Conservation (phyloP, 306 rosid genomes). For the Adenanthera pavonina region DNA sequence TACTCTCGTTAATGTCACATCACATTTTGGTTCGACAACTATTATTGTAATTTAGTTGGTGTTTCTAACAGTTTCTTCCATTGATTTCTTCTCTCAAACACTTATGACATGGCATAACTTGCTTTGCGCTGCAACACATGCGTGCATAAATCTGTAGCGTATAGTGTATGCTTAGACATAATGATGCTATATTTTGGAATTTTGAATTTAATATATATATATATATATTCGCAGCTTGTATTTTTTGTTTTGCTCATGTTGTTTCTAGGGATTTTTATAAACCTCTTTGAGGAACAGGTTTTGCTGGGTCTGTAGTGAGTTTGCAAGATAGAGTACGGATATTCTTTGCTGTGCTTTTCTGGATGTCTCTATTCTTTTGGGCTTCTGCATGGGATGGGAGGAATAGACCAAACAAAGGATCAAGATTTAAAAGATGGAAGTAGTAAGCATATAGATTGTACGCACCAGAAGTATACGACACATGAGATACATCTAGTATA, state of each 20-base stretch:
- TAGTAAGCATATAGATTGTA: constrained; percentile 47
- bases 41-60: background rate
- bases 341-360: constrained; percentile 90
- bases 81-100: background rate
- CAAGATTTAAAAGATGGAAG: constrained; percentile 54
- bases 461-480: constrained; percentile 11
- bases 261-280: background rate
- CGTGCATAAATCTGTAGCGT: background rate
- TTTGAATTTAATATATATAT: background rate
- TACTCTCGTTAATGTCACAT: background rate
- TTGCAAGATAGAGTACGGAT: constrained; percentile 76
- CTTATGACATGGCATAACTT: background rate
- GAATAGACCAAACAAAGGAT: constrained; percentile 58
- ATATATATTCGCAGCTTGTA: background rate
- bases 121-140: background rate
- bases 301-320: constrained; percentile 43
- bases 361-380: constrained; percentile 99
- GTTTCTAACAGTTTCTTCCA: background rate
- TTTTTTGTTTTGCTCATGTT: background rate
- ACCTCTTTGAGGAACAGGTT: constrained; percentile 42
- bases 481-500: constrained; percentile 16
- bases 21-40: background rate
- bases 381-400: constrained; percentile 71
- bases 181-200: background rate
- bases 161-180: background rate